Base-by-base conservation (phyloP, 768 basidiomycete genomes). In the Nidularia pulvinata region DNA sequence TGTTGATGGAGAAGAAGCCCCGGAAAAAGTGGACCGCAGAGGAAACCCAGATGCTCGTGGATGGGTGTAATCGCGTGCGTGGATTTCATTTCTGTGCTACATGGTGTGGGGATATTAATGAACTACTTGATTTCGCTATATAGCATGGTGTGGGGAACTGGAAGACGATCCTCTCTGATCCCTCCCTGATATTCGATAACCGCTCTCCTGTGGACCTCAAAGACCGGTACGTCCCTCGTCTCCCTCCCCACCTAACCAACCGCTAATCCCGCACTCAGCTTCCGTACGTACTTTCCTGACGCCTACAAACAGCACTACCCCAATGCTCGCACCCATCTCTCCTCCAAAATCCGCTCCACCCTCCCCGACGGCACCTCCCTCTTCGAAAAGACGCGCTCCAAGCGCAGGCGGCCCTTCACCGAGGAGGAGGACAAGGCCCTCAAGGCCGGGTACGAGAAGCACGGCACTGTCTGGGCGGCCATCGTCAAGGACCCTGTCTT, bases 61-160 rank as follows among this genome's bases (percentile, higher is more conserved):
- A 84, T 52, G 92, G 92, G 4, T 95, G 92, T 65, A 91, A 93
- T 67, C 82, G 77, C 59, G 92, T 93, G 59, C 54, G 88, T 79
- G n/a, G 33, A n/a, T 32, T 19, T 42, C 6, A 33, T 50, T 46
- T 22, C 52, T 43, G 14, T 46, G 25, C 50, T 51, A 43, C 54
- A 37, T 44, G 46, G 37, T 57, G 45, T 54, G 47, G 52, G 54
- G 46, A 37, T n/a, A n/a, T n/a, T 39, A 7, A 39, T 39, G 7
- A 9, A 7, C 7, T 39, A 9, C n/a, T 7, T 39, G 7, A 9
- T 39, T 50, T 55, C 32, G 19, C 7, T 30, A 7, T 50, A 46
- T 63, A 94, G 91, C 89, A 89, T 69, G 92, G 92, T 43, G 93
- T 95, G 42, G 92, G 92, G 47, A 95, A 93, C 71, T 95, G 93